Percentiles rank a stretch among this genome's conserved stretches.
These are phyloP conservation scores for Parmelia sp. DNA, from an alignment of 495 filamentous ascomycete species.

Conservation along the genomic window DNA sequence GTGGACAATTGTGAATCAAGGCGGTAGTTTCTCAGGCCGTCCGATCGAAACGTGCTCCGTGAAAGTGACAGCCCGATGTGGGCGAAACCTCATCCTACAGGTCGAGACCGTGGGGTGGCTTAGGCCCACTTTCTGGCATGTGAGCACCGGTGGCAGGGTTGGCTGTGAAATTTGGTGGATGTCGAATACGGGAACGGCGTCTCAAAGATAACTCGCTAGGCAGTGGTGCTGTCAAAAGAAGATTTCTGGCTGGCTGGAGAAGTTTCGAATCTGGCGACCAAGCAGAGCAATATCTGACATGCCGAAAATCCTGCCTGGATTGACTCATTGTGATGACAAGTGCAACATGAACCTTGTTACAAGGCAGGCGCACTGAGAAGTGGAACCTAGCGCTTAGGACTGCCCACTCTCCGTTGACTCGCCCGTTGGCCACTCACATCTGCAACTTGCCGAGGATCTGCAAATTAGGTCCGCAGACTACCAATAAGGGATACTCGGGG, in stretches of 20 bases:
- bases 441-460: neutral
- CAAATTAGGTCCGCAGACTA: neutral
- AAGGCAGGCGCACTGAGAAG: neutral
- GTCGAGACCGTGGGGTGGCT: no score
- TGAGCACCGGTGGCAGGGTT: neutral
- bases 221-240: neutral
- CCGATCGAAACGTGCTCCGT: neutral
- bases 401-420: neutral
- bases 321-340: neutral
- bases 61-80: no score
- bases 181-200: neutral
- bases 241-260: neutral
- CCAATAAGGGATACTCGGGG: neutral
- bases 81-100: no score
- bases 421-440: neutral
- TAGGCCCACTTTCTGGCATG: no score
- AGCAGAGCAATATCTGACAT: neutral
- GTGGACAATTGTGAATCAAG: neutral
- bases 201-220: neutral
- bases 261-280: neutral
- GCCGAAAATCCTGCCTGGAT: neutral
- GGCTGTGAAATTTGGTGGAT: neutral
- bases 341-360: neutral
- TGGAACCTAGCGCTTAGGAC: neutral
- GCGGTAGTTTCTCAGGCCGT: neutral